Evolutionary conservation across 495 filamentous ascomycete species (phyloP).

Genomic region (Lichenothelia convexa): DNA sequence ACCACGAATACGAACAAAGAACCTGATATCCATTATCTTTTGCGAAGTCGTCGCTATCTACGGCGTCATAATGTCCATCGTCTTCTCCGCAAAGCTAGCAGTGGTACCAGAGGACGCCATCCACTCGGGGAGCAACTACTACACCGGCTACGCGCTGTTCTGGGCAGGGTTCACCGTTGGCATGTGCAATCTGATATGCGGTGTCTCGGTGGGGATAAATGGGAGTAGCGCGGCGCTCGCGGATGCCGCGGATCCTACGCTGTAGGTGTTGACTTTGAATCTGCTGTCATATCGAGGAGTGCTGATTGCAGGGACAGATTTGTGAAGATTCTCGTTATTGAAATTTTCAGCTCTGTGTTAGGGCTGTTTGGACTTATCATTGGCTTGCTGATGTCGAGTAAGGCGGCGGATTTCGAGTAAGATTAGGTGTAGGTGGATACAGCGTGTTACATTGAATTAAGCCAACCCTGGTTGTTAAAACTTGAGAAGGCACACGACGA

Average conservation of each 20-base stretch:
- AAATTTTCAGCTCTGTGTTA: slow-evolving; percentile 97
- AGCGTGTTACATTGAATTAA: no score
- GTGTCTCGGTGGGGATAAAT: slow-evolving; percentile 94
- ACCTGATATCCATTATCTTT: slow-evolving; percentile 99
- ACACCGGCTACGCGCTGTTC: slow-evolving; percentile 92
- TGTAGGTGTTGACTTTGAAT: slow-evolving; percentile 43
- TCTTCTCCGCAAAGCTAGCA: slow-evolving; percentile 78
- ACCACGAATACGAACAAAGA: slow-evolving; percentile 95
- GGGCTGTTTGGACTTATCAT: slow-evolving; percentile 97
- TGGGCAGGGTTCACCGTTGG: slow-evolving; percentile 91
- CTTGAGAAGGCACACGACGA: no score
- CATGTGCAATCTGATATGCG: slow-evolving; percentile 86
- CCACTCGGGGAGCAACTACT: slow-evolving; percentile 55
- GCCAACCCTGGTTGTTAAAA: no score
- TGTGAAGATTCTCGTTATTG: slow-evolving; percentile 96
- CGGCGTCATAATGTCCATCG: slow-evolving; percentile 98
- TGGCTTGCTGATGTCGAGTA: slow-evolving; percentile 68
- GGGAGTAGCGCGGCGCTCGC: slow-evolving; percentile 91
- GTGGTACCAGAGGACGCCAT: slow-evolving; percentile 31
- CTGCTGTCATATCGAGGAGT: not conserved
- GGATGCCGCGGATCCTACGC: slow-evolving; percentile 78
- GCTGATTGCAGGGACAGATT: slow-evolving; percentile 39
- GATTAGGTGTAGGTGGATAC: not conserved
- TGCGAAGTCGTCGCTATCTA: slow-evolving; percentile 99
- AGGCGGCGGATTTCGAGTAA: slow-evolving; percentile 54